Conservation (phyloP, 2,329 filamentous ascomycete genomes). For the Cladophialophora psammophila region DNA sequence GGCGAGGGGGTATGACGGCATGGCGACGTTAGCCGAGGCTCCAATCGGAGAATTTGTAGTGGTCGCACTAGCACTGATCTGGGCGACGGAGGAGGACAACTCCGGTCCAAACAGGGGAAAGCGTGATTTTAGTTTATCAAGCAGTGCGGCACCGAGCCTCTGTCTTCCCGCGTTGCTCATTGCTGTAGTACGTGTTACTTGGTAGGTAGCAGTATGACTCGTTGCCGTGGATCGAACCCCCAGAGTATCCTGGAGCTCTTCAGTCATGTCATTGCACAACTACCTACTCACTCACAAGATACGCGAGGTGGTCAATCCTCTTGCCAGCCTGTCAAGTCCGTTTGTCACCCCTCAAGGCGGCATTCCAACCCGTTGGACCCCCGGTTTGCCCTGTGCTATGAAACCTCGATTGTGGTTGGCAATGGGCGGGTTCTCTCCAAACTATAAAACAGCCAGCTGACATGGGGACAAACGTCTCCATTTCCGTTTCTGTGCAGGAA, state of each 20-base stretch:
- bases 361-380: neutral
- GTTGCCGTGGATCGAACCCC: neutral
- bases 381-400: neutral
- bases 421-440: neutral
- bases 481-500: constrained; percentile 5
- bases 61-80: neutral
- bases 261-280: no score
- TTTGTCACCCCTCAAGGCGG: neutral
- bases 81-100: constrained; percentile 5
- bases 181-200: no score
- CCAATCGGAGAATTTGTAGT: constrained; percentile 11
- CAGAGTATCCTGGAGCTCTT: no score
- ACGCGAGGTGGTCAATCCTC: neutral
- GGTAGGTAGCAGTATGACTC: neutral
- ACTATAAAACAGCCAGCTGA: neutral
- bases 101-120: constrained; percentile 19
- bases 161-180: constrained; percentile 10
- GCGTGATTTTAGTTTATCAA: constrained; percentile 2
- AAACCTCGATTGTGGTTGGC: neutral
- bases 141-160: constrained; percentile 13
- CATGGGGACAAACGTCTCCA: neutral
- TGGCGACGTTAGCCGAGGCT: neutral
- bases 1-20: constrained; percentile 9
- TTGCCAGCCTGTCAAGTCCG: neutral
- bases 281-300: neutral